Percentiles rank a stretch among this genome's conserved stretches.
Evolutionary conservation across 371 early-diverging fungal genomes (phyloP).

Genomic region (Sporodiniella umbellata): DNA sequence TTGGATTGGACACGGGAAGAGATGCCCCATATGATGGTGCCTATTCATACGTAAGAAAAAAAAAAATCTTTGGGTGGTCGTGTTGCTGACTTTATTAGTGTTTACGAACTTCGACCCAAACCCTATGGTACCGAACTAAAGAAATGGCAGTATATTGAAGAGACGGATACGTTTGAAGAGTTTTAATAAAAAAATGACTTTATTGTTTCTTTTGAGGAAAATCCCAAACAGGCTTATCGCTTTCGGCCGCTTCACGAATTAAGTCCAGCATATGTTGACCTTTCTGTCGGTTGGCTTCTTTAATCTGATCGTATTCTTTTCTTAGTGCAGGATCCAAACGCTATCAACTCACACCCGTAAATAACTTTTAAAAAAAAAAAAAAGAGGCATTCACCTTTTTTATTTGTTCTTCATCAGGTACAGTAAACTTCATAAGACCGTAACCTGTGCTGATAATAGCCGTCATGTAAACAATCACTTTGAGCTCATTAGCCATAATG

Average conservation of each 20-base stretch:
- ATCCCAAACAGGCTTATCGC: constrained; percentile 38
- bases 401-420: constrained; percentile 44
- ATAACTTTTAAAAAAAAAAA: not conserved
- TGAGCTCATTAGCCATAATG: constrained; percentile 35
- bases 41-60: constrained; percentile 51
- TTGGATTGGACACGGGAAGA: constrained; percentile 67
- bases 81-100: constrained; percentile 15
- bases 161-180: constrained; percentile 48
- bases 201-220: constrained; percentile 7
- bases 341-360: no score
- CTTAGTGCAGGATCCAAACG: constrained; percentile 33
- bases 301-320: constrained; percentile 27
- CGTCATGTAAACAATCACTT: constrained; percentile 37
- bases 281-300: constrained; percentile 21
- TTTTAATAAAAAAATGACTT: no score
- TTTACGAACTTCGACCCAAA: constrained; percentile 63
- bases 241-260: constrained; percentile 36
- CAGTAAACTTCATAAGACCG: constrained; percentile 44
- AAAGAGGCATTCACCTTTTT: constrained; percentile 22
- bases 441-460: constrained; percentile 42
- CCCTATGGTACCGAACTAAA: constrained; percentile 78
- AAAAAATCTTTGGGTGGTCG: no score
- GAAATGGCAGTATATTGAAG: constrained; percentile 52
- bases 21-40: constrained; percentile 63
- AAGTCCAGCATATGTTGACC: constrained; percentile 31